These are phyloP conservation scores for Camelina sativa DNA, from an alignment of 345 rosid genomes.

Conservation along the genomic window DNA sequence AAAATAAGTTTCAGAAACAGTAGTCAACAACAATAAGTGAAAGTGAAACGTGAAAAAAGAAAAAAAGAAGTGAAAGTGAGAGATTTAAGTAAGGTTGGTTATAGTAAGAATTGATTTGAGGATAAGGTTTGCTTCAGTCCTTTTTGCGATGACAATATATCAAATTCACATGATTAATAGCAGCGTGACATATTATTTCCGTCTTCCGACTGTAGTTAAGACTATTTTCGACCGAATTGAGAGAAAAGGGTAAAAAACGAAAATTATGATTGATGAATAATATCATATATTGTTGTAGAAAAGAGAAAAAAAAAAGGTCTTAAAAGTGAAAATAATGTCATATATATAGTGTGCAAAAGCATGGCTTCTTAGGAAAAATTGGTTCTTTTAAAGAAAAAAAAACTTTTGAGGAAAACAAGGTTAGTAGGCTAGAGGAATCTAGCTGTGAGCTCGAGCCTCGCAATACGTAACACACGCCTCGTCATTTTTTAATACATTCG, in stretches of 20 bases:
- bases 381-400: background rate
- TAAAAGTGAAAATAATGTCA: background rate
- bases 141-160: background rate
- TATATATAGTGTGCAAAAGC: constrained; percentile 29
- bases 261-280: background rate
- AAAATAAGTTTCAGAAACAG: no score
- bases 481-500: constrained; percentile 3
- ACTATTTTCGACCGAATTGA: background rate
- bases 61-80: background rate
- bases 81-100: constrained; percentile 2
- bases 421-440: constrained; percentile 43
- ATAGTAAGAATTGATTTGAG: background rate
- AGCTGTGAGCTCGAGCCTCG: constrained; percentile 44
- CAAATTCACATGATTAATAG: background rate
- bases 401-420: constrained; percentile 42
- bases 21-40: no score
- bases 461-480: constrained; percentile 45
- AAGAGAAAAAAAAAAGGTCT: no score
- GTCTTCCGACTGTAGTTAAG: background rate
- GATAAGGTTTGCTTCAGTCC: background rate
- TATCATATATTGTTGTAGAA: background rate
- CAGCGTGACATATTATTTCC: no score
- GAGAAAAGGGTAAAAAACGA: background rate
- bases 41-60: no score
- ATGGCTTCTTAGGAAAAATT: constrained; percentile 19